phyloP scores from a whole-genome alignment of 2,329 filamentous ascomycete genomes.

The Alternaria ventricosa region DNA sequence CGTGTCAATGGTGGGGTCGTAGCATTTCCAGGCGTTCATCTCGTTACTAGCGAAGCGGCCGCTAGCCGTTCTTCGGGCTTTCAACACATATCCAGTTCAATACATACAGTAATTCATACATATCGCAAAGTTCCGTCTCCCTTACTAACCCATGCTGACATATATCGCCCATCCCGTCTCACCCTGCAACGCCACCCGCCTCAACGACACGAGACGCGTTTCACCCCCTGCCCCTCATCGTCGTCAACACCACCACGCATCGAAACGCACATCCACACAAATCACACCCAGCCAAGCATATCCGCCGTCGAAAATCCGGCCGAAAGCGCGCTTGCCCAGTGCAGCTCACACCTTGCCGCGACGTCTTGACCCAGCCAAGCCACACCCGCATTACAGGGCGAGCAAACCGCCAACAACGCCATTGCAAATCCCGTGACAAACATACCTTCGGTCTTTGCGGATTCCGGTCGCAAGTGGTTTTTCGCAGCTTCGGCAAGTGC shows the following conservation, averaged over 20 bases:
- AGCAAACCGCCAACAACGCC: not conserved
- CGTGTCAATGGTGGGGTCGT: not conserved
- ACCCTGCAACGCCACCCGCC: conserved; percentile 7
- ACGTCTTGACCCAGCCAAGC: conserved; percentile 10
- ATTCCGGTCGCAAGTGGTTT: not conserved
- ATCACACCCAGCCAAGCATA: not conserved
- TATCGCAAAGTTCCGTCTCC: not conserved
- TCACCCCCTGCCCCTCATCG: not conserved
- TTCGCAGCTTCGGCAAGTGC: not conserved
- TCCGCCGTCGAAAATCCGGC: not conserved
- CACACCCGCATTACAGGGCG: not conserved
- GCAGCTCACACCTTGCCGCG: not conserved
- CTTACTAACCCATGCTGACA: not conserved
- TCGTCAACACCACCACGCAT: not conserved
- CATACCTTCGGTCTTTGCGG: not conserved
- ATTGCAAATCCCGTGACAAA: not conserved
- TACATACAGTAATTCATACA: not conserved
- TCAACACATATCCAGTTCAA: not conserved
- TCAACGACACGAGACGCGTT: conserved; percentile 1
- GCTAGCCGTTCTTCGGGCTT: not conserved
- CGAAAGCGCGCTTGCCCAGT: not conserved
- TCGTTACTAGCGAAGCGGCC: not conserved
- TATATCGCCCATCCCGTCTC: not conserved
- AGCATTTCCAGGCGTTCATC: conserved; percentile 12
- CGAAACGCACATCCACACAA: not conserved